Evolutionary conservation across 2,329 filamentous ascomycete species (phyloP).

Genomic region (Xylariaceae sp.): DNA sequence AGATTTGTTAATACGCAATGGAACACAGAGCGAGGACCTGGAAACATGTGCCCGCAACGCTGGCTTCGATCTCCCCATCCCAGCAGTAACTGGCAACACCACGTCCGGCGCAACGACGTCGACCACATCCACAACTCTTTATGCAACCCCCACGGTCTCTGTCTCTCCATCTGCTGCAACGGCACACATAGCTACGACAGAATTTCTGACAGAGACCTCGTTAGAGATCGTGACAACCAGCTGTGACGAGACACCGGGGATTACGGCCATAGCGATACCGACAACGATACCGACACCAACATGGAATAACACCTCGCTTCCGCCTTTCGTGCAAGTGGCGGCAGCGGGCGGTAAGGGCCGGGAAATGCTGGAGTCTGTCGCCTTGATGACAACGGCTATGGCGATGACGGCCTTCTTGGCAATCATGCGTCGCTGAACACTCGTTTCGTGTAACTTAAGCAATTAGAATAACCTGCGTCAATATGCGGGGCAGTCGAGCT

Average conservation of each 20-base stretch:
- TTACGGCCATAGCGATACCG: slow-evolving; percentile 2
- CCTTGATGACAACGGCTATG: slow-evolving; percentile 1
- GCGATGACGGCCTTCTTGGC: slow-evolving; percentile 8
- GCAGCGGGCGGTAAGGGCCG: slow-evolving; percentile 10
- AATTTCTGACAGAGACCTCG: not conserved
- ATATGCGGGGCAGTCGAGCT: slow-evolving; percentile 52
- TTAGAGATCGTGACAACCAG: not conserved
- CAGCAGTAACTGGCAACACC: slow-evolving; percentile 8
- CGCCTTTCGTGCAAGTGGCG: not conserved
- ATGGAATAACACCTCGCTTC: slow-evolving; percentile 9
- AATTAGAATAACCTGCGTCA: slow-evolving; percentile 25
- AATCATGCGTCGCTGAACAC: not conserved
- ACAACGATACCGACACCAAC: slow-evolving; percentile 4
- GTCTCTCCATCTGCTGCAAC: not conserved
- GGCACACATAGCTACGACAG: not conserved
- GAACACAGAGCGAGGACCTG: slow-evolving; percentile 33
- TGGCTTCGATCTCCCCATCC: slow-evolving; percentile 28
- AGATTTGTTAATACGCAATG: slow-evolving; percentile 13
- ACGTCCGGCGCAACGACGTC: not conserved
- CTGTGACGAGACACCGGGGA: too few species aligned
- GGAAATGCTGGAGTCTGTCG: slow-evolving; percentile 4
- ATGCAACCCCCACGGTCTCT: not conserved
- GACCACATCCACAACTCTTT: not conserved
- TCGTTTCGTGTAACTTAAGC: not conserved
- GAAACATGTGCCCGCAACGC: slow-evolving; percentile 31